Percentiles rank a stretch among this genome's conserved stretches.
These are phyloP conservation scores for Vickermania ingenoplastis DNA, from an alignment of 208 protist species.

Conservation along the genomic window DNA sequence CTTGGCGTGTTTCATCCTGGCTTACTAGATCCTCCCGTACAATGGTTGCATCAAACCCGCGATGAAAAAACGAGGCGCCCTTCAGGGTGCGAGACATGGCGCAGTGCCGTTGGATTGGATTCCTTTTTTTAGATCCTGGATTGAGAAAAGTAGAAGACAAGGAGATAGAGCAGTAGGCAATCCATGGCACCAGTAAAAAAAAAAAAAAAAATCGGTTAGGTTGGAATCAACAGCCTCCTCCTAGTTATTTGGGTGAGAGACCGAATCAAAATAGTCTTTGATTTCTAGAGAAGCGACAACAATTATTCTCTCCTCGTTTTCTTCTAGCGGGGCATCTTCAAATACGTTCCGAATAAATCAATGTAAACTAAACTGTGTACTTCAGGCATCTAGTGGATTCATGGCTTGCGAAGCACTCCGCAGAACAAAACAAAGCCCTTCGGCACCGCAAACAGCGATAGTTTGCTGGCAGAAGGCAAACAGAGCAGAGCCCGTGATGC, in stretches of 20 bases:
- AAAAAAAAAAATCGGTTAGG: neutral
- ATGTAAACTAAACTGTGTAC: constrained; percentile 35
- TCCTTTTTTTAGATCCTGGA: no score
- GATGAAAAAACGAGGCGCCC: constrained; percentile 44
- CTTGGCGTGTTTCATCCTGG: constrained; percentile 82
- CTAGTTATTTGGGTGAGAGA: no score
- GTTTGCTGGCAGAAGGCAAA: constrained; percentile 53
- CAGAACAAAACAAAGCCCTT: constrained; percentile 60
- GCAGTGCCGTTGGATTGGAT: no score
- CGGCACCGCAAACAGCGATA: constrained; percentile 66
- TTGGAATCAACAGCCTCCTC: neutral
- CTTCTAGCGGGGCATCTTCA: no score
- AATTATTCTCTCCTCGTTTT: no score
- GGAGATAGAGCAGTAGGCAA: neutral
- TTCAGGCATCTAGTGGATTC: constrained; percentile 74
- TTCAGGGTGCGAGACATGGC: constrained; percentile 12
- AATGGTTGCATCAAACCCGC: constrained; percentile 78
- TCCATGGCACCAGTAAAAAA: neutral
- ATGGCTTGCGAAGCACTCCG: constrained; percentile 66
- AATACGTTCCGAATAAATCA: no score
- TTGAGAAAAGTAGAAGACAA: neutral
- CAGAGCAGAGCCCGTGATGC: constrained; percentile 51
- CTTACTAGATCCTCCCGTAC: constrained; percentile 84
- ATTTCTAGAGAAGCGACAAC: no score
- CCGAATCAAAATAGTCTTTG: no score